phyloP scores from a whole-genome alignment of 306 rosid species.

The Quercus rubra region DNA sequence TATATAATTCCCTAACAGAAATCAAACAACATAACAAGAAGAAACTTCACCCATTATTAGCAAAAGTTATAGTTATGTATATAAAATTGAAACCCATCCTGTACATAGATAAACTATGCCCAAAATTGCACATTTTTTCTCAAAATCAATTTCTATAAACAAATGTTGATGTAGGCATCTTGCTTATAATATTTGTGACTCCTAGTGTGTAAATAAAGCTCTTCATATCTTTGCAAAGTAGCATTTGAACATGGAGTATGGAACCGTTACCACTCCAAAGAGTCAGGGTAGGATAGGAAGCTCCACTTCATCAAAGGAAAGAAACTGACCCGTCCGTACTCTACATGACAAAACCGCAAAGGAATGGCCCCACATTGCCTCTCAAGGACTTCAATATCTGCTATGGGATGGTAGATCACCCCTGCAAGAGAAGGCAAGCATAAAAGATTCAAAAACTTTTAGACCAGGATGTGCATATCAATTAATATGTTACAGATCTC shows the following conservation, averaged over 20 bases:
- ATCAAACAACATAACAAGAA: too few species aligned
- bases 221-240: not conserved
- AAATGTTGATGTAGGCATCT: not conserved
- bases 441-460: constrained; percentile 6
- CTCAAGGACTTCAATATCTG: constrained; percentile 53
- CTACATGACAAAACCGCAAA: constrained; percentile 53
- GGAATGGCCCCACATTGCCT: constrained; percentile 56
- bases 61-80: too few species aligned
- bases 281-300: constrained; percentile 63
- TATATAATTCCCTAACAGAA: too few species aligned
- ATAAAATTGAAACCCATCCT: too few species aligned
- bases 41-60: too few species aligned
- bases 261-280: not conserved
- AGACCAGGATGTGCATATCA: not conserved
- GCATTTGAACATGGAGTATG: not conserved
- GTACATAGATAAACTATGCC: too few species aligned
- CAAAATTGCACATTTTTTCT: too few species aligned
- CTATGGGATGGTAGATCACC: constrained; percentile 52
- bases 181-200: not conserved
- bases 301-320: constrained; percentile 62
- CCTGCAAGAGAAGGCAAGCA: constrained; percentile 40
- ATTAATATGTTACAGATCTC: not conserved
- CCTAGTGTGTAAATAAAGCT: not conserved
- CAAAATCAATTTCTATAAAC: not conserved
- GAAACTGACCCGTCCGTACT: constrained; percentile 67